Percentiles rank a stretch among this genome's conserved stretches.
Conservation (phyloP, 2,329 filamentous ascomycete species). For the Zalaria obscura region DNA sequence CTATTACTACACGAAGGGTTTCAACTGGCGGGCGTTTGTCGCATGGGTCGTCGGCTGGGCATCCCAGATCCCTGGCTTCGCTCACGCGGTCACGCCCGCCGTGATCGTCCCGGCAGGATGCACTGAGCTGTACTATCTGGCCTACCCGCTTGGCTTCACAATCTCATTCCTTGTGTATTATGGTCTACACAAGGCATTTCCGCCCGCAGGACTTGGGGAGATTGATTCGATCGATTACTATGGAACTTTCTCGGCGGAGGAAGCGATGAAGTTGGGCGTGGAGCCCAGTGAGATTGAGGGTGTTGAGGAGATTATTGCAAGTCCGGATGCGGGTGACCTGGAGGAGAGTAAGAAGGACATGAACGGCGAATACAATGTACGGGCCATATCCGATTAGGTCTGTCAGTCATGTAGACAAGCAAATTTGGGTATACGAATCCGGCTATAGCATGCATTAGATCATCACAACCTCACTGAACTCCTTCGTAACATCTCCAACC, state of each 20-base stretch:
- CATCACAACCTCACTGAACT: no score
- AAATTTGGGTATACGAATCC: no score
- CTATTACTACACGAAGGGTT: slow-evolving; percentile 29
- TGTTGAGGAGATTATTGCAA: no score
- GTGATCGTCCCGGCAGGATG: slow-evolving; percentile 23
- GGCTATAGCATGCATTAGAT: no score
- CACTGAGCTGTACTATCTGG: slow-evolving; percentile 27
- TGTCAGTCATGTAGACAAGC: no score
- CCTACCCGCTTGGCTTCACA: slow-evolving; percentile 25
- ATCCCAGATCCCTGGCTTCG: slow-evolving; percentile 22
- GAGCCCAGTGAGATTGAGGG: slow-evolving; percentile 2
- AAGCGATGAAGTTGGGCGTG: slow-evolving; percentile 11
- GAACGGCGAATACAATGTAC: no score
- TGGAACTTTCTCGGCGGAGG: slow-evolving; percentile 18
- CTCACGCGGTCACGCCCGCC: slow-evolving; percentile 24
- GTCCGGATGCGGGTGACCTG: no score
- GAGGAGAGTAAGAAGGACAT: no score
- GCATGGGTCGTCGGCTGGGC: slow-evolving; percentile 24
- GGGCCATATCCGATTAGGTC: no score
- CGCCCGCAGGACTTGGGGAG: slow-evolving; percentile 16
- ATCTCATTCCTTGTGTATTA: slow-evolving; percentile 23
- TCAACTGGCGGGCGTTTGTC: slow-evolving; percentile 30
- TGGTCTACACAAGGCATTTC: slow-evolving; percentile 17
- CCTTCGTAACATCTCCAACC: no score
- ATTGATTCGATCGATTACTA: slow-evolving; percentile 20